Percentiles rank a stretch among this genome's conserved stretches.
Conservation (phyloP, 257 asterid species). For the Solanum ahanhuiri region DNA sequence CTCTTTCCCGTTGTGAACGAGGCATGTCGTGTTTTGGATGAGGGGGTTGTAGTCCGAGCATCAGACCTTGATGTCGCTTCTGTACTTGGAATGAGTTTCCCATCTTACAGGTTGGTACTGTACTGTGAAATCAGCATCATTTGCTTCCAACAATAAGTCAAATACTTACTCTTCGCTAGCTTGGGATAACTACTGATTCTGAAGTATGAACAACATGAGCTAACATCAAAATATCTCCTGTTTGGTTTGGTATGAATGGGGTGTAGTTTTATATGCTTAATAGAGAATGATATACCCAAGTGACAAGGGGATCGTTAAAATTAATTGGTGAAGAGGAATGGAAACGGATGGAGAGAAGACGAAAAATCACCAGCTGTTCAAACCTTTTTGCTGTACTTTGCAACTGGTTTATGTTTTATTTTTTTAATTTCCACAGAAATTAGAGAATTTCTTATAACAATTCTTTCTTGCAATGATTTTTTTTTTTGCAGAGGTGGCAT, state of each 20-base stretch:
- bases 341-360: background rate
- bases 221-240: background rate
- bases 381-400: background rate
- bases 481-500: conserved; percentile 74
- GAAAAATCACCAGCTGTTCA: background rate
- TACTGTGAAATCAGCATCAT: background rate
- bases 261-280: background rate
- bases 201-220: background rate
- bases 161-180: background rate
- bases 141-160: background rate
- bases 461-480: background rate
- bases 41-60: conserved; percentile 77
- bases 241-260: background rate
- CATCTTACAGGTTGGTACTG: conserved; percentile 71
- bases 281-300: background rate
- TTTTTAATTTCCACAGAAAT: background rate
- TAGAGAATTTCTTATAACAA: background rate
- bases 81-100: conserved; percentile 96
- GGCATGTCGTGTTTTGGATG: conserved; percentile 88
- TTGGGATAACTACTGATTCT: background rate
- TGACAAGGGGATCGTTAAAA: background rate
- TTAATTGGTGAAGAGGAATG: background rate
- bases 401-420: background rate
- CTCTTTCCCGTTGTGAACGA: conserved; percentile 93
- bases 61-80: conserved; percentile 93